Evolutionary conservation across 768 basidiomycete species (phyloP).

Genomic region (Cantharellus cinnabarinus): DNA sequence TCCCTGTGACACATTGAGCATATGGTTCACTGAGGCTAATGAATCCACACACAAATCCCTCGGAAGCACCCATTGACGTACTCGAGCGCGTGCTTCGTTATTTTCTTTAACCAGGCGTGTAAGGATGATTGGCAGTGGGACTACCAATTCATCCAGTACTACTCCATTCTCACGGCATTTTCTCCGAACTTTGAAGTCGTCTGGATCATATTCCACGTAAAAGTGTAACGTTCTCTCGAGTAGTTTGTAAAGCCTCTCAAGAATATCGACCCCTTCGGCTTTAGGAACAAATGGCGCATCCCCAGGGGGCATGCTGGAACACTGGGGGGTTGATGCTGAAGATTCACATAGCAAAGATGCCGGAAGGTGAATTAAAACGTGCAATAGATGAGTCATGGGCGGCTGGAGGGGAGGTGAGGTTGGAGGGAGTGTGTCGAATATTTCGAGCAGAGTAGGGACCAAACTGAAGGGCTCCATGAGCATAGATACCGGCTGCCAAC

Average conservation of each 20-base stretch:
- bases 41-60: constrained; percentile 30
- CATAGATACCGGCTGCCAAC: background rate
- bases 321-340: constrained; percentile 12
- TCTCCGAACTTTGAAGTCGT: constrained; percentile 40
- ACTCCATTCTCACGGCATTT: constrained; percentile 32
- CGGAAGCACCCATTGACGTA: constrained; percentile 56
- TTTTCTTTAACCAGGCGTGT: constrained; percentile 49
- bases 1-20: constrained; percentile 24
- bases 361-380: constrained; percentile 64
- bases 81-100: constrained; percentile 30
- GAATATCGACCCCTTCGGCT: constrained; percentile 9
- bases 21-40: background rate
- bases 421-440: constrained; percentile 45
- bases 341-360: constrained; percentile 45
- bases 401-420: constrained; percentile 42
- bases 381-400: constrained; percentile 65
- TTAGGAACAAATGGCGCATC: background rate
- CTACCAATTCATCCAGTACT: constrained; percentile 54
- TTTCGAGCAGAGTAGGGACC: constrained; percentile 46
- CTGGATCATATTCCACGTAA: constrained; percentile 53
- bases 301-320: constrained; percentile 4
- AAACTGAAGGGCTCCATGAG: constrained; percentile 24
- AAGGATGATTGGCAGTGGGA: constrained; percentile 58
- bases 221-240: constrained; percentile 37
- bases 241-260: constrained; percentile 45